Evolutionary conservation across 805 yeast species (phyloP).

Genomic region (Saccharomycopsis vini): DNA sequence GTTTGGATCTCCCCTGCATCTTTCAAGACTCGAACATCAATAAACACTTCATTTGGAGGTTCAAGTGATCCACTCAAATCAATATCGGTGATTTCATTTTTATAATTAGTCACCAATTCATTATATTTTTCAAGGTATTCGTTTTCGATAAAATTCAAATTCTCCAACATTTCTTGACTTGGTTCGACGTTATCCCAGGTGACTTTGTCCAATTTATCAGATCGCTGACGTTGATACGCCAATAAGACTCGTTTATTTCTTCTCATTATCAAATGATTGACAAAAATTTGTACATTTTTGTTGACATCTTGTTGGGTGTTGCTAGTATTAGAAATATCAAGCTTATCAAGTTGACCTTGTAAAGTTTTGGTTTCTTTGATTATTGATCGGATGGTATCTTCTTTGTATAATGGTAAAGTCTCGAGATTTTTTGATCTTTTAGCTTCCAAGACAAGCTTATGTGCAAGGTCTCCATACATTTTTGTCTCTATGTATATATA

Average conservation of each 20-base stretch:
- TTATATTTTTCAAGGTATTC: conserved; percentile 67
- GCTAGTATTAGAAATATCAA: conserved; percentile 17
- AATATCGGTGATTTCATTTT: conserved; percentile 70
- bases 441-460: conserved; percentile 78
- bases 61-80: conserved; percentile 83
- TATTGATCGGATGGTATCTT: conserved; percentile 60
- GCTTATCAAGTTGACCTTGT: conserved; percentile 44
- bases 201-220: conserved; percentile 54
- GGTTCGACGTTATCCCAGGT: conserved; percentile 66
- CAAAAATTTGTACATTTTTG: conserved; percentile 33
- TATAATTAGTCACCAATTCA: conserved; percentile 64
- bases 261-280: conserved; percentile 67
- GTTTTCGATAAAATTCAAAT: conserved; percentile 68
- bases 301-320: conserved; percentile 24
- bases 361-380: conserved; percentile 63
- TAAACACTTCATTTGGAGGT: conserved; percentile 87
- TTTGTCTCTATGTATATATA: no score
- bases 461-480: conserved; percentile 88
- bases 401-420: conserved; percentile 59
- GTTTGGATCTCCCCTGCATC: conserved; percentile 98
- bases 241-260: conserved; percentile 84
- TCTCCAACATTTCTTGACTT: conserved; percentile 30
- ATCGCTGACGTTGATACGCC: conserved; percentile 71
- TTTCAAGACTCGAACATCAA: conserved; percentile 85
- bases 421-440: conserved; percentile 64